These are phyloP conservation scores for Begonia fuchsioides DNA, from an alignment of 306 rosid genomes.

Conservation along the genomic window DNA sequence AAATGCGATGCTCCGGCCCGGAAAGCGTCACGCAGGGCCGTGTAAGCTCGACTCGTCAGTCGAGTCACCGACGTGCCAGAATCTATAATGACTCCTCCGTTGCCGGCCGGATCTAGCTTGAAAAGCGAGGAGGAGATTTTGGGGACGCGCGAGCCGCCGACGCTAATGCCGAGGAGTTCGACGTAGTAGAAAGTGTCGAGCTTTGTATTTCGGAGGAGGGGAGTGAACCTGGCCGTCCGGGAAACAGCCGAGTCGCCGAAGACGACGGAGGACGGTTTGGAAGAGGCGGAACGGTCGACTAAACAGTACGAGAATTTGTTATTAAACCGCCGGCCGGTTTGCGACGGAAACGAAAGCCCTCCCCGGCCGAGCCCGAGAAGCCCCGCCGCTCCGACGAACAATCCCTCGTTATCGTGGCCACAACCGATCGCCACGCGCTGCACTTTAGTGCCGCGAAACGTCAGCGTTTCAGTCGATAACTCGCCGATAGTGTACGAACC, in stretches of 20 bases:
- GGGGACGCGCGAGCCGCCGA: conserved; percentile 35
- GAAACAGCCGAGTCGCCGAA: conserved; percentile 44
- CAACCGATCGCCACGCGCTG: conserved; percentile 44
- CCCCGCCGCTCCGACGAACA: conserved; percentile 64
- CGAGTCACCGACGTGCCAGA: conserved; percentile 62
- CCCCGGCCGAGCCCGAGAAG: conserved; percentile 83
- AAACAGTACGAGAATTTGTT: conserved; percentile 52
- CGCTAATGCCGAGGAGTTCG: conserved; percentile 40
- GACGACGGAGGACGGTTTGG: conserved; percentile 34
- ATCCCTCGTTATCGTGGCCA: conserved; percentile 69
- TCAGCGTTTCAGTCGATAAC: conserved; percentile 41
- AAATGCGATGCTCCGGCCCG: conserved; percentile 24
- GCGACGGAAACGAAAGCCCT: conserved; percentile 36
- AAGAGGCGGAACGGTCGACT: conserved; percentile 40
- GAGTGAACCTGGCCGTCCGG: conserved; percentile 46
- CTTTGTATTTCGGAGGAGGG: conserved; percentile 30
- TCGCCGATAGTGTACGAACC: conserved; percentile 74
- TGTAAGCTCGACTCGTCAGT: conserved; percentile 35
- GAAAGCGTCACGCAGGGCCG: conserved; percentile 35
- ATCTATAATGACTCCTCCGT: conserved; percentile 56
- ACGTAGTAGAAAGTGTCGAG: conserved; percentile 47
- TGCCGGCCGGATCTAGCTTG: conserved; percentile 29
- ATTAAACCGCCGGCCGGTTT: conserved; percentile 40
- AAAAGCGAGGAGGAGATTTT: conserved; percentile 31
- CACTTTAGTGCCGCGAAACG: conserved; percentile 41